Base-by-base conservation (phyloP, 1,284 basidiomycete species). In the Irpex sp. region DNA sequence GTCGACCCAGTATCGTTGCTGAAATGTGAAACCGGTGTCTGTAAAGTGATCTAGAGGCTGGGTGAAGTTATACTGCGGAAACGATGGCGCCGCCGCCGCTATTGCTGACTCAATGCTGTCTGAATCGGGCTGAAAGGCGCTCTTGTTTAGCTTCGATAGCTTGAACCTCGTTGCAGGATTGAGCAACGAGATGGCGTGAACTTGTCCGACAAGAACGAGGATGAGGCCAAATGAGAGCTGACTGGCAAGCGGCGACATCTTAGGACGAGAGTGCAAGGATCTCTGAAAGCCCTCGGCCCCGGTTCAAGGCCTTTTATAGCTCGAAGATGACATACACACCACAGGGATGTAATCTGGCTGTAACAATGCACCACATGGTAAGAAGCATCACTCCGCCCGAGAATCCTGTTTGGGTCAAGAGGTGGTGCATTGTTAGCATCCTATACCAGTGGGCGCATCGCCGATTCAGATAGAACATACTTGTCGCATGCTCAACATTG, bases 1-100 rank as follows among this genome's bases (percentile, higher is more conserved):
- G 69, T 87, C 93, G 49, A 94, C 80, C 93, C 94, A 97, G 74
- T 92, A 96, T 21, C 89, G 80, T 67, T 91, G 90, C 37, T 77
- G 72, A 71, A 87, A 91, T 0, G 81, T 85, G 56, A 79, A 78
- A 16, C 77, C 78, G 16, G 72, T 76, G 28, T 73, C 69, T 45
- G 79, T 75, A 62, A 86, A 85, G 69, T 96, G 94, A 70, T 95
- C 92, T 58, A 95, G 75, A 0, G 90, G 91, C 70, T 96, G 94
- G 58, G 81, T 77, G 73, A 94, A 91, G 58, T 63, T 65, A 59
- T 57, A 65, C 36, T 63, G 63, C 7, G 64, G 66, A 48, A 67
- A 67, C 8, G 61, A 60, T 1, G 66, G 37, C 9, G 64, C 48
- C 12, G 63, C 63, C 4, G 18, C 19, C 10, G 39, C 5, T 8